Evolutionary conservation across 208 protist genomes (phyloP).

Genomic region (Crithidia bombi): DNA sequence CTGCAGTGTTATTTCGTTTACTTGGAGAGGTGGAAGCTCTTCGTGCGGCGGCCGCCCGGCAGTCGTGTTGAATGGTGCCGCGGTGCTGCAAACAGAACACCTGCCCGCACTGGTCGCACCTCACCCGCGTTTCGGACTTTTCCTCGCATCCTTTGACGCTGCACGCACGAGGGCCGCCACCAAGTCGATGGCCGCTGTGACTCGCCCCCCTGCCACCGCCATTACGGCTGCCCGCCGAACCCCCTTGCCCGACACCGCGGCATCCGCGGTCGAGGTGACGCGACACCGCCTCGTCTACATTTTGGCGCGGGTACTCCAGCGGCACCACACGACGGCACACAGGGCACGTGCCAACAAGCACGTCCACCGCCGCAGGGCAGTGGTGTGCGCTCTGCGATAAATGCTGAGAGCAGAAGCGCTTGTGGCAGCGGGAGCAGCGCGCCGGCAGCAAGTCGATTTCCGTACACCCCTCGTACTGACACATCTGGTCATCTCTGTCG

Average conservation of each 20-base stretch:
- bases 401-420: slow-evolving; percentile 82
- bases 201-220: slow-evolving; percentile 5
- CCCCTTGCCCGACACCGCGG: slow-evolving; percentile 27
- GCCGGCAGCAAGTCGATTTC: slow-evolving; percentile 76
- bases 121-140: slow-evolving; percentile 41
- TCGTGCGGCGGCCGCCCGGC: slow-evolving; percentile 26
- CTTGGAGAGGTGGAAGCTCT: slow-evolving; percentile 15
- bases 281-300: slow-evolving; percentile 70
- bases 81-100: slow-evolving; percentile 82
- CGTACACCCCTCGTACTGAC: slow-evolving; percentile 67
- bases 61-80: slow-evolving; percentile 57
- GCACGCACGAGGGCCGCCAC: slow-evolving; percentile 41
- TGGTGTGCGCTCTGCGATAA: slow-evolving; percentile 60
- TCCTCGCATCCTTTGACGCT: slow-evolving; percentile 47
- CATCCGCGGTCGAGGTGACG: slow-evolving; percentile 83
- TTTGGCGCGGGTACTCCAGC: slow-evolving; percentile 58
- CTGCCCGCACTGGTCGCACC: slow-evolving; percentile 68
- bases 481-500: slow-evolving; percentile 76
- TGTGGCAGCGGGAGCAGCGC: slow-evolving; percentile 71
- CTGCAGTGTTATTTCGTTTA: neutral
- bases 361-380: slow-evolving; percentile 51
- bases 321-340: slow-evolving; percentile 59
- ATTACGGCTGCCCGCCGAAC: neutral
- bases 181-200: slow-evolving; percentile 26
- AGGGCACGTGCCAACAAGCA: slow-evolving; percentile 47